phyloP scores from a whole-genome alignment of 305 asterid genomes.

The Fraxinus xanthoxyloides region DNA sequence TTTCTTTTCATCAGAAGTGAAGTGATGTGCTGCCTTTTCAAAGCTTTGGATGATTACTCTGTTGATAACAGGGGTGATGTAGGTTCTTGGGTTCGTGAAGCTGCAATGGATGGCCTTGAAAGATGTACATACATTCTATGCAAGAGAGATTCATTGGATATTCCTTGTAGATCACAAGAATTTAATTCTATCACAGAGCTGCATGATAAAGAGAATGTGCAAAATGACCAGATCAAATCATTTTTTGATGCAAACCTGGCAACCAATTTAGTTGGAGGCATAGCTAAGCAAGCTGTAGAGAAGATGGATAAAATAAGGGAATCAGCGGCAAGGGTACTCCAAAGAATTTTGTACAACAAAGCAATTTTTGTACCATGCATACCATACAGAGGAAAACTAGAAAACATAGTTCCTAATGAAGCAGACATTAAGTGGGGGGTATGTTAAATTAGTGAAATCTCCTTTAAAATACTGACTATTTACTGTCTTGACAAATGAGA shows the following conservation, averaged over 20 bases:
- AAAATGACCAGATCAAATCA: conserved; percentile 28
- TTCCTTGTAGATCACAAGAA: conserved; percentile 26
- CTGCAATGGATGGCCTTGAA: conserved; percentile 92
- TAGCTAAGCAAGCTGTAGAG: conserved; percentile 88
- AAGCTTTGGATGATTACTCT: conserved; percentile 91
- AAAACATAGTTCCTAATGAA: conserved; percentile 54
- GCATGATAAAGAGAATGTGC: conserved; percentile 27
- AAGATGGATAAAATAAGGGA: conserved; percentile 96
- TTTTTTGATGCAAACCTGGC: conserved; percentile 67
- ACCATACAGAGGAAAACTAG: conserved; percentile 65
- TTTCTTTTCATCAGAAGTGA: conserved; percentile 58
- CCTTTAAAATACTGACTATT: conserved; percentile 16
- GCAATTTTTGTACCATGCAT: conserved; percentile 58
- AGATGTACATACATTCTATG: conserved; percentile 85
- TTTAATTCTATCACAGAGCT: conserved; percentile 30
- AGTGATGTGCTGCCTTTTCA: conserved; percentile 78
- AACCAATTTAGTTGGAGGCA: conserved; percentile 59
- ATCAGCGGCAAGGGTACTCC: conserved; percentile 76
- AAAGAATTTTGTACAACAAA: conserved; percentile 60
- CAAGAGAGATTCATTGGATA: conserved; percentile 42
- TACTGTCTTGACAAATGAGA: conserved; percentile 16
- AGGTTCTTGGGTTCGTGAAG: conserved; percentile 99
- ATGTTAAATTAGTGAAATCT: conserved; percentile 33
- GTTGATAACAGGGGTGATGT: conserved; percentile 96
- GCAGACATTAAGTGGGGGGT: conserved; percentile 78